Base-by-base conservation (phyloP, 805 yeast genomes). In the Wickerhamomyces ciferrii region DNA sequence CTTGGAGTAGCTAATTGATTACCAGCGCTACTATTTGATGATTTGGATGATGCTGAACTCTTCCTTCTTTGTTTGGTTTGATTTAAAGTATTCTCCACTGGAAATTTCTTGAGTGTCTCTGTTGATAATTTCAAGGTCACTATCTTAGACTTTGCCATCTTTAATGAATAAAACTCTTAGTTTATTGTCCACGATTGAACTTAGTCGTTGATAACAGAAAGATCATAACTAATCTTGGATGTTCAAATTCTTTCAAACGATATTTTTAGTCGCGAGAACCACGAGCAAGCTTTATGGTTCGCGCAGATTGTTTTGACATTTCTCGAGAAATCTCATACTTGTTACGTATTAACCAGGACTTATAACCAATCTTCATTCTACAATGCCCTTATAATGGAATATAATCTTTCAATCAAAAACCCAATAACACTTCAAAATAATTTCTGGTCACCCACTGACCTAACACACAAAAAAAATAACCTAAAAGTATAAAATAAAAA, bases 61-160 rank as follows among this genome's bases (percentile, higher is more conserved):
- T 41, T 21, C 23, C 36, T 19, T 23, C 31, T 43, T 20, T 50
- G 44, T 25, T 44, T 14, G 45, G 23, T 18, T 20, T 27, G 5
- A 20, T n/a, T 21, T 29, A 43, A 29, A 4, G 24, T 8, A 14
- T 43, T 39, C n/a, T 44, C 37, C 18, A 29, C 21, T 11, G 53
- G 44, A 31, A 47, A 40, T 20, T 43, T 45, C 17, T 45, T 49
- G 0, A 53, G 52, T 6, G 29, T 32, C 1, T 52, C 53, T 1
- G 48, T 34, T 11, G 58, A 36, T 5, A 57, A 39, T 21, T 47
- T 55, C 5, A 57, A 48, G 15, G 52, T 55, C 29, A 57, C 58
- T 1, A 53, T 7, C 43, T 50, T 39, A 10, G 48, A 32, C 18
- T 29, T 51, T 46, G 47, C 47, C 50, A 46, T 48, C 10, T 31